These are phyloP conservation scores for Penicillium bovifimosum DNA, from an alignment of 495 filamentous ascomycete species.

Conservation along the genomic window DNA sequence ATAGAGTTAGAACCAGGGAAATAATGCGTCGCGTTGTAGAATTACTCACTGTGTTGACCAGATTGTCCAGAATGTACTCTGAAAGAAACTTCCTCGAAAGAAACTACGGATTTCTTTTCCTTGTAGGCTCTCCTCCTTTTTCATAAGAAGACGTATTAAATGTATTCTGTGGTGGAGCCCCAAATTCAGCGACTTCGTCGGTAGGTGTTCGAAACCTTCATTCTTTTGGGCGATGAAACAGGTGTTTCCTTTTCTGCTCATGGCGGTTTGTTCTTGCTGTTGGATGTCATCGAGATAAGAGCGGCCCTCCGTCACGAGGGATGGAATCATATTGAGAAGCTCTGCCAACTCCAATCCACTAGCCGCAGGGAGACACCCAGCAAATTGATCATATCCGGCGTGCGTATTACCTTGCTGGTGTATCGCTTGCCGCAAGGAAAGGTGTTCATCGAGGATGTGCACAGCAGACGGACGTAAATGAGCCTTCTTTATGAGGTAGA, in stretches of 20 bases:
- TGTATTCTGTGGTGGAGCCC: background rate
- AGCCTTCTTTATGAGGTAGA: background rate
- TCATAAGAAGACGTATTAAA: slow-evolving; percentile 4
- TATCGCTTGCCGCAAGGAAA: background rate
- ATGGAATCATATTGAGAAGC: too few species aligned
- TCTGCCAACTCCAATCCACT: background rate
- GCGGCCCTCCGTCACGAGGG: too few species aligned
- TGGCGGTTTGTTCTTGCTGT: too few species aligned
- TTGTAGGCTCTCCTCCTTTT: slow-evolving; percentile 5
- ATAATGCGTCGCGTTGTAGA: too few species aligned
- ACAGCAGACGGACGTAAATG: background rate
- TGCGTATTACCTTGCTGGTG: background rate
- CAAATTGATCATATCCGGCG: background rate
- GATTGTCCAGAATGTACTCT: slow-evolving; percentile 11
- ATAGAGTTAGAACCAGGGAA: background rate
- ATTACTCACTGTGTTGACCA: slow-evolving; percentile 13
- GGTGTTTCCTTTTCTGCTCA: too few species aligned
- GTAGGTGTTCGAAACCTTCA: background rate
- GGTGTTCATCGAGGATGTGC: background rate
- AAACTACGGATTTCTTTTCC: slow-evolving; percentile 3
- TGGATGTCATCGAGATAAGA: too few species aligned
- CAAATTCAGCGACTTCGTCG: slow-evolving; percentile 3
- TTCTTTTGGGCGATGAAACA: background rate
- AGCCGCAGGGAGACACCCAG: background rate
- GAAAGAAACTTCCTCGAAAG: slow-evolving; percentile 7